A percentile compares a stretch with the other conserved stretches of the same genome.
Conservation (phyloP, 495 filamentous ascomycete species). For the Penicillium paradoxum region DNA sequence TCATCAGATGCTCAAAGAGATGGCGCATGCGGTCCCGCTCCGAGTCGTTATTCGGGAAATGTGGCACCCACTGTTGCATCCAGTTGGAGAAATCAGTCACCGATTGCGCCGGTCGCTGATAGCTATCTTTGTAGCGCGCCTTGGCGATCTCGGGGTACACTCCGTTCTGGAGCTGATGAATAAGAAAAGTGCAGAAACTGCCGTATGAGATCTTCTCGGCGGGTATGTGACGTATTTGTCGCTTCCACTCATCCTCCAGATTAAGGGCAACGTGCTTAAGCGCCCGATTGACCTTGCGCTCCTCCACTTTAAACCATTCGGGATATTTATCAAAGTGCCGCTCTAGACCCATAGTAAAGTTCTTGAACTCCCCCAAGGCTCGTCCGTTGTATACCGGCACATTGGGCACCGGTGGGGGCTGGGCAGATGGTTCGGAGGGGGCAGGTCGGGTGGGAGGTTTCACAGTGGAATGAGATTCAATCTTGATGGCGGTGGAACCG, state of each 20-base stretch:
- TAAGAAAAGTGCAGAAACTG: slow-evolving; percentile 3
- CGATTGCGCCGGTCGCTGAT: slow-evolving; percentile 3
- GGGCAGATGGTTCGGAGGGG: not conserved
- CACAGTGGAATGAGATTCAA: not conserved
- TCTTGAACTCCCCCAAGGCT: slow-evolving; percentile 3
- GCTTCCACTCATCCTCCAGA: slow-evolving; percentile 4
- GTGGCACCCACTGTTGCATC: slow-evolving; percentile 11
- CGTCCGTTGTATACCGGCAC: slow-evolving; percentile 7
- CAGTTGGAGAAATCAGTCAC: slow-evolving; percentile 13
- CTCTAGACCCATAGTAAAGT: slow-evolving; percentile 2
- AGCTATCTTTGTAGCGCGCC: not conserved
- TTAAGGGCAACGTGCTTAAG: slow-evolving; percentile 4
- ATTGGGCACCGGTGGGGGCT: slow-evolving; percentile 2
- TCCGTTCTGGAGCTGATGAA: slow-evolving; percentile 2
- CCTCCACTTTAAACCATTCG: not conserved
- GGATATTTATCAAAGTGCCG: slow-evolving; percentile 6
- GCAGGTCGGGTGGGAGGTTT: not conserved
- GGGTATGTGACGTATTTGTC: not conserved
- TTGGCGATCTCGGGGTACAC: not conserved
- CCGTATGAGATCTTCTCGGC: not conserved
- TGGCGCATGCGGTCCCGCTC: slow-evolving; percentile 12
- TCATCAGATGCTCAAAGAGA: slow-evolving; percentile 9
- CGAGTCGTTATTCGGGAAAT: not conserved
- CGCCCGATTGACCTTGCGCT: slow-evolving; percentile 2
- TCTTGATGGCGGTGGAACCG: not conserved